Evolutionary conservation across 2,329 filamentous ascomycete species (phyloP).

Genomic region (Neoscytalidium dimidiatum): DNA sequence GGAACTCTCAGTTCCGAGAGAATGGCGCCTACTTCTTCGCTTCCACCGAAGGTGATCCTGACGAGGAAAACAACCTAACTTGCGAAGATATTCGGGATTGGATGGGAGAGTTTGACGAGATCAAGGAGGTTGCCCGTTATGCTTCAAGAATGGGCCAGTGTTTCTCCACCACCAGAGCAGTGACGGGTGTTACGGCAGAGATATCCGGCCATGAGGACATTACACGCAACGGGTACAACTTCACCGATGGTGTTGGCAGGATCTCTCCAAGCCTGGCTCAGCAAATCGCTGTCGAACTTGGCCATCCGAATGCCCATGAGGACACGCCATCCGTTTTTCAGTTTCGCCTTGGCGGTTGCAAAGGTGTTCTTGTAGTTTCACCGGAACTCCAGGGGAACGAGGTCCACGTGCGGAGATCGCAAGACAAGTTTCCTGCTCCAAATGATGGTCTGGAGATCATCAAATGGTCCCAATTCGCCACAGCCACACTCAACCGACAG

Average conservation of each 20-base stretch:
- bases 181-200: constrained; percentile 46
- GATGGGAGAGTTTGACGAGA: constrained; percentile 85
- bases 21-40: constrained; percentile 93
- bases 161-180: constrained; percentile 84
- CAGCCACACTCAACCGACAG: constrained; percentile 84
- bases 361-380: constrained; percentile 74
- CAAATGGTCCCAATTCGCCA: constrained; percentile 72
- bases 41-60: constrained; percentile 65
- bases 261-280: constrained; percentile 78
- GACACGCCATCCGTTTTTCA: constrained; percentile 80
- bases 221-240: constrained; percentile 66
- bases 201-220: constrained; percentile 69
- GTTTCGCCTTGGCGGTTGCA: constrained; percentile 89
- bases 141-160: constrained; percentile 89
- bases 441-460: constrained; percentile 83
- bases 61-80: constrained; percentile 51
- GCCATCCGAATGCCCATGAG: constrained; percentile 54
- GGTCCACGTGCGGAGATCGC: constrained; percentile 78
- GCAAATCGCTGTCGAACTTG: constrained; percentile 72
- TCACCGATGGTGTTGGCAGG: constrained; percentile 91
- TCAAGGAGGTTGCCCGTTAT: constrained; percentile 83
- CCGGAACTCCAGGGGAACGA: constrained; percentile 65
- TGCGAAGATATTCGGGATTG: constrained; percentile 65
- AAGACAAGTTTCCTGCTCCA: constrained; percentile 78
- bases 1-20: constrained; percentile 92